Evolutionary conservation across 148 eudicot species (phyloP), one percentile per base, ranked within the genome.

Genomic region (Cornus kousa): DNA sequence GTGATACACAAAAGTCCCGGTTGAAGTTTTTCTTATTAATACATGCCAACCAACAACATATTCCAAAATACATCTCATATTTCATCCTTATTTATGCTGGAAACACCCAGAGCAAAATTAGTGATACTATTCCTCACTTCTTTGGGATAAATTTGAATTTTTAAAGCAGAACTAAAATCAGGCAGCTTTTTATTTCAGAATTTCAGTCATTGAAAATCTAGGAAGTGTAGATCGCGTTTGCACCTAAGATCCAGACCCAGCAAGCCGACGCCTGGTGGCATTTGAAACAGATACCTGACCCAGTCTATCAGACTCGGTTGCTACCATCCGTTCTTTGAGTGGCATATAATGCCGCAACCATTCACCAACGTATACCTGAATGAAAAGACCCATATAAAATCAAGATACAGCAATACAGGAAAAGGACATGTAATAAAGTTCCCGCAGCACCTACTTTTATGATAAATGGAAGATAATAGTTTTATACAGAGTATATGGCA

Each of bases 261-360:
- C 85, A 66, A 93, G 85, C 9, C 99, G 84, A 32, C 98, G 80
- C 85, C 92, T 90, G 39, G 97, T 90, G 72, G 99, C 99, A 83
- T 96, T 96, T 71, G 99, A 96, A 73, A 89, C 88, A 0, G 98
- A 86, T 70, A 96, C 82, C 83, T 96, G 88, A 12, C 97, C 92
- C 7, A 93, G 90, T 80, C 88, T 88, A 85, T 94, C 93, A 4
- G 78, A 80, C 39, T 68, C 84, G 8, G 37, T 68, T 68, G 87
- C 14, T 68, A 46, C 75, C 84, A 74, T 87, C 12, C 98, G 86
- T 71, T 92, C 97, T 68, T 83, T 83, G 6, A 86, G 82, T 17
- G 99, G 91, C 86, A 66, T 80, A 78, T 93, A 93, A 77, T 85
- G 92, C 67, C 93, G 88, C 76, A 90, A 67, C 98, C 99, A 93